Base-by-base conservation (phyloP, 768 basidiomycete species). In the Auriculariales sp. region DNA sequence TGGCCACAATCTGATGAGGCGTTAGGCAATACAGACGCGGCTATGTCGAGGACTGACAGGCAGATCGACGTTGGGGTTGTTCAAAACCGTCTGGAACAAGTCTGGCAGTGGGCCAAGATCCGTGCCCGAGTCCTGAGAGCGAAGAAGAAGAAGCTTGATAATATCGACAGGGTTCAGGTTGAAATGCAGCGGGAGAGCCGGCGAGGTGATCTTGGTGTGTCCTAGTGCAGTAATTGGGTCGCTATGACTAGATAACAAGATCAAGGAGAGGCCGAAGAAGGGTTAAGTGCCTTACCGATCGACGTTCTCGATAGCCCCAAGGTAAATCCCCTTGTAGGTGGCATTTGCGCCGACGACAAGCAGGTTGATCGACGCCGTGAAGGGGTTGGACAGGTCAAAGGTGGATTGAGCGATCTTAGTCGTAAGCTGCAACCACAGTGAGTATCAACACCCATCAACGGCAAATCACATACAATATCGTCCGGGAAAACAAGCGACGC, bases 331-430 rank as follows among this genome's bases (percentile, higher is more conserved):
- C 19, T 73, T 69, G 66, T 71, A 81, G 0, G 68, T 72, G 0
- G 75, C 82, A 4, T 63, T 71, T 1, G 81, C 73, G 2, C 62
- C 64, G 15, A 85, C 62, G 39, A 66, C 59, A n/a, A 80, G 58
- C 14, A 86, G 61, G 58, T 78, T 80, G 60, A 86, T 75, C 57
- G 74, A 75, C 15, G 83, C 80, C 0, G 80, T 83, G 64, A 86
- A 86, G 0, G 81, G 81, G 56, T 86, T 82, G 17, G 68, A 64
- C 27, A 86, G 66, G 0, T 64, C 68, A 58, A 84, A 81, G 1
- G 73, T 64, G 3, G 74, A 66, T n/a, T 69, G 68, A 1, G 80
- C 79, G 17, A 79, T 60, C 11, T 77, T 78, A 1, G 76, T 83
- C 54, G 70, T 63, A 15, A n/a, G n/a, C n/a, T n/a, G n/a, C n/a